Percentiles rank a stretch among this genome's conserved stretches.
Conservation (phyloP, 2,329 filamentous ascomycete genomes). For the Fusarium pseudograminearum region DNA sequence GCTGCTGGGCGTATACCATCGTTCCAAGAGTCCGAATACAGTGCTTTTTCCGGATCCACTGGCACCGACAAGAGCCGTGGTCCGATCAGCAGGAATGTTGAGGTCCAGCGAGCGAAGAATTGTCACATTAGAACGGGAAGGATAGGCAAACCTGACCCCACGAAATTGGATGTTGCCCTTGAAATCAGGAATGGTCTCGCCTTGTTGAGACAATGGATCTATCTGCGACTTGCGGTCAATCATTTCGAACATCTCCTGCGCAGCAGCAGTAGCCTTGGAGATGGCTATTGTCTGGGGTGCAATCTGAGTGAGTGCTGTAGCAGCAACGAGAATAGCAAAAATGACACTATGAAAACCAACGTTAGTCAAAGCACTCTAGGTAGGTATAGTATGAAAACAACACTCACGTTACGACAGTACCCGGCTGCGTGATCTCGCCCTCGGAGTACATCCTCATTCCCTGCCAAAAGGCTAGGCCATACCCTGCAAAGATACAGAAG, state of each 20-base stretch:
- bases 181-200: constrained; percentile 48
- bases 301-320: constrained; percentile 60
- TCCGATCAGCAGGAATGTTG: constrained; percentile 59
- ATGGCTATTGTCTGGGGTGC: constrained; percentile 61
- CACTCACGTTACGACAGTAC: constrained; percentile 61
- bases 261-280: constrained; percentile 60
- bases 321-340: constrained; percentile 61
- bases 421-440: constrained; percentile 59
- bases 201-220: constrained; percentile 57
- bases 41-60: constrained; percentile 71
- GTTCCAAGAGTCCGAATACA: constrained; percentile 66
- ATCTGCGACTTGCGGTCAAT: constrained; percentile 60
- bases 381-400: not conserved
- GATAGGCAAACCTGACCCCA: constrained; percentile 67
- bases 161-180: constrained; percentile 61
- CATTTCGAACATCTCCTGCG: constrained; percentile 60
- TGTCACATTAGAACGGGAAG: constrained; percentile 63
- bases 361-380: not conserved
- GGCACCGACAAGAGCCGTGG: constrained; percentile 67
- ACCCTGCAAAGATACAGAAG: constrained; percentile 61
- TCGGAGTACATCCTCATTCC: constrained; percentile 60
- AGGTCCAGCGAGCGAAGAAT: constrained; percentile 59
- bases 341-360: constrained; percentile 53
- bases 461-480: constrained; percentile 65
- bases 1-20: constrained; percentile 67